These are phyloP conservation scores for Botrytis elliptica DNA, from an alignment of 2,329 filamentous ascomycete genomes.

Conservation along the genomic window DNA sequence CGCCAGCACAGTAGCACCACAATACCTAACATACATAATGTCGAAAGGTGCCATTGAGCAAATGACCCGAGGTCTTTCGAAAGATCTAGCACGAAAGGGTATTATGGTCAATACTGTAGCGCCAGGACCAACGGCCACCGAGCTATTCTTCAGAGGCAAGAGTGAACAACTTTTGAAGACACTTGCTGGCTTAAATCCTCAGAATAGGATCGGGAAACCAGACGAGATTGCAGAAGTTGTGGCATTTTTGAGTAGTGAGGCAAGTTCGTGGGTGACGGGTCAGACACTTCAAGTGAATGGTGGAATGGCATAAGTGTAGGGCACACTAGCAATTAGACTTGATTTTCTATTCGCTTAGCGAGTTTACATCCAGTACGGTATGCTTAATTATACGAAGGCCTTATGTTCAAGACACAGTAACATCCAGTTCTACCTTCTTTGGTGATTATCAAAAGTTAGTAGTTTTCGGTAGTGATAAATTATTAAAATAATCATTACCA, in stretches of 20 bases:
- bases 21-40: slow-evolving; percentile 48
- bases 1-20: slow-evolving; percentile 42
- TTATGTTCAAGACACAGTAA: background rate
- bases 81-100: slow-evolving; percentile 49
- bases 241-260: slow-evolving; percentile 40
- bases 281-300: slow-evolving; percentile 36
- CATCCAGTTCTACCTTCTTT: background rate
- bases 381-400: background rate
- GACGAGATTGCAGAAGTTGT: slow-evolving; percentile 50
- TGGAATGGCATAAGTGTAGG: slow-evolving; percentile 30
- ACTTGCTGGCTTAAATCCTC: slow-evolving; percentile 45
- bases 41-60: slow-evolving; percentile 57
- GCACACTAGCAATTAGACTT: background rate
- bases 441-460: background rate
- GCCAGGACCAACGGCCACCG: slow-evolving; percentile 52
- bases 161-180: slow-evolving; percentile 43
- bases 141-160: slow-evolving; percentile 48
- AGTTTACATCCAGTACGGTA: background rate
- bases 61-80: slow-evolving; percentile 50
- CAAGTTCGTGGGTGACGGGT: slow-evolving; percentile 31
- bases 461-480: background rate
- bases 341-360: background rate
- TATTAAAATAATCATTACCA: background rate
- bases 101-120: slow-evolving; percentile 52
- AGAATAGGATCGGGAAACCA: slow-evolving; percentile 46